Evolutionary conservation across 371 early-diverging fungal genomes (phyloP).

Genomic region (Mucor mucedo): DNA sequence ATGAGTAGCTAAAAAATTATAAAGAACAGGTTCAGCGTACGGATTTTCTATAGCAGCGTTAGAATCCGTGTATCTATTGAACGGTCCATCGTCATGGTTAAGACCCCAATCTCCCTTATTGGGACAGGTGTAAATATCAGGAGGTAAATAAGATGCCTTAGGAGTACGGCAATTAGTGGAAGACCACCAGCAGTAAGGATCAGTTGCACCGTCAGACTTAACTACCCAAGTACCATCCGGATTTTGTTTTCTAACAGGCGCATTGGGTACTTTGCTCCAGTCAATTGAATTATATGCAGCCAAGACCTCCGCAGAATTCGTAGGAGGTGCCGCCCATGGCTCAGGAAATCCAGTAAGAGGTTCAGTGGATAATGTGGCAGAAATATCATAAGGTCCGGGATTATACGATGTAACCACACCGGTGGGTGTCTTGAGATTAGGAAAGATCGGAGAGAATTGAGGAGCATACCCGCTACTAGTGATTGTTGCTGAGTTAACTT

Average conservation of each 20-base stretch:
- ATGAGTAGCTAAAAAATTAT: constrained; percentile 41
- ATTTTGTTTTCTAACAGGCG: constrained; percentile 28
- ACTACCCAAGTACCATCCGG: constrained; percentile 22
- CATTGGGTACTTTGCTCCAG: constrained; percentile 29
- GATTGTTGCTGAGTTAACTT: constrained; percentile 16
- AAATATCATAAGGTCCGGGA: constrained; percentile 27
- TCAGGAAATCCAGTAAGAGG: constrained; percentile 23
- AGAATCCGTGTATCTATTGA: constrained; percentile 30
- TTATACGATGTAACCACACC: constrained; percentile 38
- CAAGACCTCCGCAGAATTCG: constrained; percentile 25
- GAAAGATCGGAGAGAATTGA: constrained; percentile 43
- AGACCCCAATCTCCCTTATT: constrained; percentile 53
- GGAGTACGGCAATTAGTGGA: constrained; percentile 46
- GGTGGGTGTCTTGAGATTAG: constrained; percentile 30
- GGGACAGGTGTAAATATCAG: constrained; percentile 51
- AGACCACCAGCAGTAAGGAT: constrained; percentile 54
- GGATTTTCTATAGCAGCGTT: constrained; percentile 22
- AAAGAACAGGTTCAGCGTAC: constrained; percentile 47
- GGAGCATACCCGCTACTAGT: constrained; percentile 7
- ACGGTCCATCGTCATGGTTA: constrained; percentile 54
- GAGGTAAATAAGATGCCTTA: constrained; percentile 41
- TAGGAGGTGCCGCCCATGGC: constrained; percentile 25
- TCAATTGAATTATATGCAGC: constrained; percentile 30
- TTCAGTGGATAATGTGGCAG: constrained; percentile 15
- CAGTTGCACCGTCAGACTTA: constrained; percentile 19